Evolutionary conservation across 2,329 filamentous ascomycete genomes (phyloP), one percentile per base, ranked within the genome.

Genomic region (Pseudofabraea citricarpa): DNA sequence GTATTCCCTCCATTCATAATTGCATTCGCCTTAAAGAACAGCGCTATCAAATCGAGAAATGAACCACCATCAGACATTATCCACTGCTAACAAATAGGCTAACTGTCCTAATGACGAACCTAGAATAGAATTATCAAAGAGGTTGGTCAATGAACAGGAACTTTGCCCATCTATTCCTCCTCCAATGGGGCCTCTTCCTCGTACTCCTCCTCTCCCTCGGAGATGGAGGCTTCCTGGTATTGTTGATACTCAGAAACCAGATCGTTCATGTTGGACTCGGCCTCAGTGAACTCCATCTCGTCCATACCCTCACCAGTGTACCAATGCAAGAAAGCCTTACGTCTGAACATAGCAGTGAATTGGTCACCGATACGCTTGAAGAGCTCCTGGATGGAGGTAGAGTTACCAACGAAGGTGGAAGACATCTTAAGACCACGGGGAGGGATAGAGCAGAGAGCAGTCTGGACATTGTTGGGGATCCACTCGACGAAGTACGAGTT

Each of bases 291-390:
- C 79, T 98, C 93, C 93, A 98, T 97, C 85, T 98, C 93, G 75
- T 98, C 93, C 93, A 98, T 98, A 77, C 93, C 93, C 82, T 98
- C 93, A 67, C 90, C 90, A 83, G 93, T 98, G 78, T 98, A 98
- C 93, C 93, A 98, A 80, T 97, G 93, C 83, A 98, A 88, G 90
- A 98, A 98, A 84, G 93, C 93, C 87, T 97, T 98, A 76, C 93
- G 90, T 77, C 93, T 83, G 86, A 98, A 98, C 93, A 98, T 98
- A 69, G 90, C 93, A 75, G 86, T 90, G 83, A 98, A 98, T 77
- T 98, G 93, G 73, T 98, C 93, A 67, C 93, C 93, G 61, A 98
- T 79, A 83, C 93, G 91, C 89, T 98, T 97, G 87, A 98, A 98
- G 63, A 98, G 87, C 79, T 98, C 93, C 81, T 98, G 93, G 74